Evolutionary conservation across 2,329 filamentous ascomycete genomes (phyloP).

Genomic region (Stagonosporopsis vannaccii): DNA sequence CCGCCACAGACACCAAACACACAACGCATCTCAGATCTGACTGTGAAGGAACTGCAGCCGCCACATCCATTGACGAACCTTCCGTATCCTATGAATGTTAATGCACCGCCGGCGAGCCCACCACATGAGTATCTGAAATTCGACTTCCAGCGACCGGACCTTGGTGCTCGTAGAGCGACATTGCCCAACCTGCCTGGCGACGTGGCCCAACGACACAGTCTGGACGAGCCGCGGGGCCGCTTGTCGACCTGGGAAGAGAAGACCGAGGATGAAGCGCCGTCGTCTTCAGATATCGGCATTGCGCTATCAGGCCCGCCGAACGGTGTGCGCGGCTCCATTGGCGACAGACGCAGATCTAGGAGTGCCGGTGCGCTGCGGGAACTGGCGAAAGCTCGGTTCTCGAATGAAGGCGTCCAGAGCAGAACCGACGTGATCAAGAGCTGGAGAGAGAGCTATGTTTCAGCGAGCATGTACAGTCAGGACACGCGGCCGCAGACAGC

Average conservation of each 20-base stretch:
- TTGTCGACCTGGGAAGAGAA: conserved; percentile 41
- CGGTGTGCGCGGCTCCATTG: conserved; percentile 20
- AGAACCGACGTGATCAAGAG: conserved; percentile 47
- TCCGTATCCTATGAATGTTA: conserved; percentile 52
- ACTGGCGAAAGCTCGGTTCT: conserved; percentile 34
- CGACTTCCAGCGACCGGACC: conserved; percentile 30
- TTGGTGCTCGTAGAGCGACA: conserved; percentile 44
- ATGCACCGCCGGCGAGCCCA: conserved; percentile 47
- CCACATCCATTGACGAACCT: conserved; percentile 48
- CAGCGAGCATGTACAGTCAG: conserved; percentile 42
- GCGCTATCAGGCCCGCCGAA: conserved; percentile 44
- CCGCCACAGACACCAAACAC: conserved; percentile 23
- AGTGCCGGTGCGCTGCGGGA: conserved; percentile 49
- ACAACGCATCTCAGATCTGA: conserved; percentile 46
- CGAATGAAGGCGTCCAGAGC: conserved; percentile 31
- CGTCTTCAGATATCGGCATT: conserved; percentile 45
- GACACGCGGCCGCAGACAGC: conserved; percentile 44
- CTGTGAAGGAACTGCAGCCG: conserved; percentile 41
- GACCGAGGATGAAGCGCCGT: conserved; percentile 33
- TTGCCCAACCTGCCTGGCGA: conserved; percentile 42
- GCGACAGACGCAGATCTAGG: conserved; percentile 45
- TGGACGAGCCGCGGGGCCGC: conserved; percentile 35
- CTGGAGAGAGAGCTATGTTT: conserved; percentile 46
- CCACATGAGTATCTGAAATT: conserved; percentile 47
- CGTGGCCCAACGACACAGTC: conserved; percentile 35